Percentiles rank a stretch among this genome's conserved stretches.
Evolutionary conservation across 441 rosid species (phyloP).

Genomic region (Pelargonium cotyledonis): DNA sequence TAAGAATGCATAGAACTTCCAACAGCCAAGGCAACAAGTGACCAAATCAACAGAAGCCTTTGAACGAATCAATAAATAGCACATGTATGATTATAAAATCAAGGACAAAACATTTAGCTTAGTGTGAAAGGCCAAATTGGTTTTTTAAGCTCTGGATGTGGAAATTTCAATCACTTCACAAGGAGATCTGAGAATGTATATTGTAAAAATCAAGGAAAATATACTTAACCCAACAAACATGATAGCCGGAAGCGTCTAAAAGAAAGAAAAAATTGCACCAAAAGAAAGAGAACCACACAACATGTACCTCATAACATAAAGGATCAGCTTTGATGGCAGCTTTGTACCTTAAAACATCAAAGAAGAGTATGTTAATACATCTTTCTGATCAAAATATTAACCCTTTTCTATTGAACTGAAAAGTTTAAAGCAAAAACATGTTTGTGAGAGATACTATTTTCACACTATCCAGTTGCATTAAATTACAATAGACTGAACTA

Average conservation of each 20-base stretch:
- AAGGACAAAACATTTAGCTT: background rate
- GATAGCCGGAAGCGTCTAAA: background rate
- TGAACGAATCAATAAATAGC: background rate
- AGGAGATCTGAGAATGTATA: slow-evolving; percentile 1
- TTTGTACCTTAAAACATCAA: slow-evolving; percentile 61
- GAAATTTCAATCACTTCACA: background rate
- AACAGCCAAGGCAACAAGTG: slow-evolving; percentile 5
- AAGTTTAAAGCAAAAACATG: background rate
- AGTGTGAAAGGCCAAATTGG: background rate
- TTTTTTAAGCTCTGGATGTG: background rate
- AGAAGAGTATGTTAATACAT: slow-evolving; percentile 13
- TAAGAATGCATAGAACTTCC: background rate
- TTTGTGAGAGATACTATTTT: no score
- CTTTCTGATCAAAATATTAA: background rate
- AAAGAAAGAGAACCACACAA: slow-evolving; percentile 6
- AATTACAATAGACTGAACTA: no score
- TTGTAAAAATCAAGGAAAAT: background rate
- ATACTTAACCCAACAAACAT: background rate
- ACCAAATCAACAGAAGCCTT: background rate
- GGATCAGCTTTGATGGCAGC: slow-evolving; percentile 96
- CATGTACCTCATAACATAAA: slow-evolving; percentile 81
- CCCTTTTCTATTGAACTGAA: background rate
- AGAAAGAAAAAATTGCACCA: background rate
- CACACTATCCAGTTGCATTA: no score
- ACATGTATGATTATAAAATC: background rate